Evolutionary conservation across 768 basidiomycete species (phyloP).

Genomic region (Dioszegia aurantiaca): DNA sequence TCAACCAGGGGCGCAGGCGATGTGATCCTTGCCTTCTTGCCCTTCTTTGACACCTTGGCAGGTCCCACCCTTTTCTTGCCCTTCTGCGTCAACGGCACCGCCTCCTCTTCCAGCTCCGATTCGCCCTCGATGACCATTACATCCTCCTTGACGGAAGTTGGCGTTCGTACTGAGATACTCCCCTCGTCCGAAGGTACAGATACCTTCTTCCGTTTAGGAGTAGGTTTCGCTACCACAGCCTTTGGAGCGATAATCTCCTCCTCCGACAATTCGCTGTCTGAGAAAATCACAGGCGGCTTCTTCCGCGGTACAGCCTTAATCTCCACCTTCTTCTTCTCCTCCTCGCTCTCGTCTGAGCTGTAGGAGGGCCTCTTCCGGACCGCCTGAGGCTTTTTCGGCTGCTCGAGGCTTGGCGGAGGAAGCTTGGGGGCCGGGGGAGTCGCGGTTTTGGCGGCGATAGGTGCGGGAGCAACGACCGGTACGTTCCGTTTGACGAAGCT

Average conservation of each 20-base stretch:
- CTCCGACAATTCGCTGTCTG: background rate
- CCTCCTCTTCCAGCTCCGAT: constrained; percentile 24
- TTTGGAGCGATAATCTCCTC: background rate
- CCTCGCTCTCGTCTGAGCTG: background rate
- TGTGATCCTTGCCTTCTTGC: constrained; percentile 37
- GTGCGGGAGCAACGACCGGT: too few relatives aligned
- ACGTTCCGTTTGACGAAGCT: too few relatives aligned
- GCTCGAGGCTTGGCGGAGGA: too few relatives aligned
- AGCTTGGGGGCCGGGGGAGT: too few relatives aligned
- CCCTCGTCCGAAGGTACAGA: background rate
- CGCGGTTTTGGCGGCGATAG: too few relatives aligned
- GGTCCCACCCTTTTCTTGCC: constrained; percentile 32
- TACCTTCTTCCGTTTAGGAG: background rate
- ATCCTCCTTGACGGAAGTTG: constrained; percentile 1
- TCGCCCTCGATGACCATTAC: background rate
- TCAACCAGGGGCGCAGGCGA: constrained; percentile 21
- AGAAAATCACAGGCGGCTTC: background rate
- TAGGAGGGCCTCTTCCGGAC: constrained; percentile 22
- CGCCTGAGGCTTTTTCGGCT: constrained; percentile 39
- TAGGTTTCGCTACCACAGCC: background rate
- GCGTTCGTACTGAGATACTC: background rate
- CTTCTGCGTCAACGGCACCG: background rate
- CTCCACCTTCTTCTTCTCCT: background rate
- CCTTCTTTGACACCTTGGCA: constrained; percentile 25
- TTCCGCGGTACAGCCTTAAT: background rate